phyloP scores from a whole-genome alignment of 345 rosid genomes.

The Lepidium africanum region DNA sequence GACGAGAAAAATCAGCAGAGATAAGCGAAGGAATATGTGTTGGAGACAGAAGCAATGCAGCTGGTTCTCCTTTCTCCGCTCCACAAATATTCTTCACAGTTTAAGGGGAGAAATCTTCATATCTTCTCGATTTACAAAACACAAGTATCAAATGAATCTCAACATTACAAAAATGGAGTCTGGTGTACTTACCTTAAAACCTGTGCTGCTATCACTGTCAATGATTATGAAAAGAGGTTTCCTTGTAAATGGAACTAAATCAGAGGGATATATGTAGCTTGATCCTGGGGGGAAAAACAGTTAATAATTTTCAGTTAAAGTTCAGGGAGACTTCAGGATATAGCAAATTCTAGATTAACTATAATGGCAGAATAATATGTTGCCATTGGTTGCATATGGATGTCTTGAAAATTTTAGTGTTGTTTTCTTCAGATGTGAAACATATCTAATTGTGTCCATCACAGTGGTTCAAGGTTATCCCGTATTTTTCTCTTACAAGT shows the following conservation, averaged over 20 bases:
- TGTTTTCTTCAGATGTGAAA: background rate
- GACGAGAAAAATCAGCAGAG: conserved; percentile 51
- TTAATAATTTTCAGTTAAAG: background rate
- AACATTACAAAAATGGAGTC: conserved; percentile 5
- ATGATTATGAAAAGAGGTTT: conserved; percentile 71
- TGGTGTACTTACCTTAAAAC: conserved; percentile 52
- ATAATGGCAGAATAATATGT: background rate
- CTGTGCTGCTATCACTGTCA: conserved; percentile 71
- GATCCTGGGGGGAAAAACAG: conserved; percentile 40
- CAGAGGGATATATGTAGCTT: conserved; percentile 74
- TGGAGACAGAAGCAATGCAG: conserved; percentile 86
- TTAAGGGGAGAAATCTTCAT: background rate
- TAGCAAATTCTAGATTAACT: background rate
- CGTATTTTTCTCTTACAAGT: background rate
- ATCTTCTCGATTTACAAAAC: too few relatives aligned
- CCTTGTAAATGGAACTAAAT: conserved; percentile 88
- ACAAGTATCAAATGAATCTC: conserved; percentile 3
- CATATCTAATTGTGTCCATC: background rate
- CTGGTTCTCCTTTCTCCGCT: conserved; percentile 91
- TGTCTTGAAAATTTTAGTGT: background rate
- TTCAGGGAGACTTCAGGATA: background rate
- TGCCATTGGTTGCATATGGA: background rate
- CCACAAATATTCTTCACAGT: conserved; percentile 57
- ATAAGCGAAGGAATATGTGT: conserved; percentile 42
- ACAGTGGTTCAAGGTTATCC: background rate